Evolutionary conservation across 176 grass and related monocot species (phyloP).

Genomic region (Elaeis guineensis): DNA sequence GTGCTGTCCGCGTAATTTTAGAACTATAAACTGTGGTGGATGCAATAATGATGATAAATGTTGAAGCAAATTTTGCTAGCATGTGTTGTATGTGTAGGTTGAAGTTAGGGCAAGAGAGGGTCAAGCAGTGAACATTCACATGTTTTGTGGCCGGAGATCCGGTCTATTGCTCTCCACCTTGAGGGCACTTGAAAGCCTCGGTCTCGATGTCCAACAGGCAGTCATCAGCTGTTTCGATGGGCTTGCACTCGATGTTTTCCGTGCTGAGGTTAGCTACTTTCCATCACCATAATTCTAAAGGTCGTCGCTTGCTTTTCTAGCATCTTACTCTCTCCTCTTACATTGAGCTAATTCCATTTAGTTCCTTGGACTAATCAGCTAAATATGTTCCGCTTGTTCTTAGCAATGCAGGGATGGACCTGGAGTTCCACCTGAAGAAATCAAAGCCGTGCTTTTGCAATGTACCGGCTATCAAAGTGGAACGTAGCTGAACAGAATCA

Average conservation of each 20-base stretch:
- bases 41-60: too few species aligned
- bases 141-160: slow-evolving; percentile 57
- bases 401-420: slow-evolving; percentile 58
- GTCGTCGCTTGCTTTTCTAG: too few species aligned
- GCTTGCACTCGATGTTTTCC: slow-evolving; percentile 66
- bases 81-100: slow-evolving; percentile 24
- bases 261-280: slow-evolving; percentile 44
- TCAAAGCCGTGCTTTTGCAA: slow-evolving; percentile 65
- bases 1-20: too few species aligned
- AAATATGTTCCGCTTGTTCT: neutral
- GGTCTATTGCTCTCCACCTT: slow-evolving; percentile 56
- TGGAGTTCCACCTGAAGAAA: slow-evolving; percentile 50
- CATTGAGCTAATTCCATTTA: neutral
- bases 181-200: slow-evolving; percentile 54
- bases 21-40: too few species aligned
- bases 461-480: slow-evolving; percentile 36
- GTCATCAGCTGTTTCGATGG: slow-evolving; percentile 66
- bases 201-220: slow-evolving; percentile 58
- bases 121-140: slow-evolving; percentile 68
- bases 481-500: slow-evolving; percentile 6
- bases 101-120: slow-evolving; percentile 67
- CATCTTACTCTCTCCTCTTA: too few species aligned
- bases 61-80: too few species aligned
- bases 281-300: neutral
- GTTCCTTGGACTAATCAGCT: neutral